Base-by-base conservation (phyloP, 2,329 filamentous ascomycete genomes). In the Microcyclospora tardicrescens region DNA sequence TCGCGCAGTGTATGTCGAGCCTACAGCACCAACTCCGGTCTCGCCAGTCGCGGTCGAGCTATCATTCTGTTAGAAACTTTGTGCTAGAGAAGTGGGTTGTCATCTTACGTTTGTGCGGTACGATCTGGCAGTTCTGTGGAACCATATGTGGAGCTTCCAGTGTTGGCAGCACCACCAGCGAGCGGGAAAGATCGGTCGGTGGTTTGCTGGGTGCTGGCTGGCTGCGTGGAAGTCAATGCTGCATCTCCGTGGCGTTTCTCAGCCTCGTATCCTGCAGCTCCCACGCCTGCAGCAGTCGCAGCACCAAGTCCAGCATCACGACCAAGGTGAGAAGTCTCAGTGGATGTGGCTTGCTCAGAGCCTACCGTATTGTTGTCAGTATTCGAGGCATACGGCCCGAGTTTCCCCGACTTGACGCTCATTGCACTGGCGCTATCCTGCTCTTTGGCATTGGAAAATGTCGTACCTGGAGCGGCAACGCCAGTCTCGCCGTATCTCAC, bases 121-220 rank as follows among this genome's bases (percentile, higher is more conserved):
- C 19, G 19, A 24, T 24, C 19, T 8, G 19, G 19, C 19, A 24
- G 8, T 24, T 24, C 19, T 8, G 19, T 24, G 19, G 19, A 24
- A 5, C 5, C 5, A 8, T 24, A 24, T 24, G 19, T 24, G 19
- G 19, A 24, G 8, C 19, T 24, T 24, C 19, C 19, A 8, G 28
- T 38, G 6, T 10, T 28, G 32, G 34, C 34, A 10, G 51, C 46
- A 37, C 57, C 57, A 8, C 61, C 61, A 36, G 61, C 56, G 11
- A 41, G 28, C 5, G 41, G 41, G 30, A 43, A 43, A 11, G 35
- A 11, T 62, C 58, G 35, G 59, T 60, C 41, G 59, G 61, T 48
- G 8, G 19, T 24, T 59, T 61, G 51, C 62, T 59, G 45, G 58
- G 61, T 13, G 56, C 55, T 24, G 51, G 52, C 42, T 58, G 62